Conservation (phyloP, 2,329 filamentous ascomycete species). For the Exophiala sideris region DNA sequence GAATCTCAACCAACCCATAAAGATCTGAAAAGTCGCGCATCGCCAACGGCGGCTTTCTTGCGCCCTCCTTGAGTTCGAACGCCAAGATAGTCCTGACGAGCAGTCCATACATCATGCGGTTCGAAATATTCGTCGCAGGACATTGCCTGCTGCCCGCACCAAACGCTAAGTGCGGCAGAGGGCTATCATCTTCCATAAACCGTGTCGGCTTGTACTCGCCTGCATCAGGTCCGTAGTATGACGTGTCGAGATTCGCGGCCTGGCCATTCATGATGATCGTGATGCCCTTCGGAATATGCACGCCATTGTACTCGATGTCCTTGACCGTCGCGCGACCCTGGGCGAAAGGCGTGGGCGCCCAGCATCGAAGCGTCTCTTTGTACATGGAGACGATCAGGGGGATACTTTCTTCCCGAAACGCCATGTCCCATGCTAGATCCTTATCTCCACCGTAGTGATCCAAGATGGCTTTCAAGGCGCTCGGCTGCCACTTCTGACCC, state of each 20-base stretch:
- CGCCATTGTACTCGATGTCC: not conserved
- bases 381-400: constrained; percentile 3
- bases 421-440: not conserved
- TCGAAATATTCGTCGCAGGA: constrained; percentile 3
- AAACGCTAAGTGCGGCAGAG: constrained; percentile 7
- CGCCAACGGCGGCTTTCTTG: not conserved
- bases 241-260: constrained; percentile 2
- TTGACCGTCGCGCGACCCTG: not conserved
- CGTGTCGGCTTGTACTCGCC: constrained; percentile 3
- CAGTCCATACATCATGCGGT: constrained; percentile 6
- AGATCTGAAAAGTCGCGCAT: constrained; percentile 3
- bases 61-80: constrained; percentile 1
- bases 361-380: constrained; percentile 10
- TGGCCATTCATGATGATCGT: constrained; percentile 8
- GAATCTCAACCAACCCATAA: not conserved
- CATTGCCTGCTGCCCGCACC: constrained; percentile 3
- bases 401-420: constrained; percentile 3
- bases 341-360: not conserved
- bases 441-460: not conserved
- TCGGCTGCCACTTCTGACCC: constrained; percentile 1
- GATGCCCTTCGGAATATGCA: constrained; percentile 5
- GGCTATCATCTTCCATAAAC: not conserved
- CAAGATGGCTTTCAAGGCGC: not conserved
- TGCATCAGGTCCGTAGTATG: constrained; percentile 7
- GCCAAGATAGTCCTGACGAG: constrained; percentile 1